These are phyloP conservation scores for Oemleria cerasiformis DNA, from an alignment of 306 rosid genomes.

Conservation along the genomic window DNA sequence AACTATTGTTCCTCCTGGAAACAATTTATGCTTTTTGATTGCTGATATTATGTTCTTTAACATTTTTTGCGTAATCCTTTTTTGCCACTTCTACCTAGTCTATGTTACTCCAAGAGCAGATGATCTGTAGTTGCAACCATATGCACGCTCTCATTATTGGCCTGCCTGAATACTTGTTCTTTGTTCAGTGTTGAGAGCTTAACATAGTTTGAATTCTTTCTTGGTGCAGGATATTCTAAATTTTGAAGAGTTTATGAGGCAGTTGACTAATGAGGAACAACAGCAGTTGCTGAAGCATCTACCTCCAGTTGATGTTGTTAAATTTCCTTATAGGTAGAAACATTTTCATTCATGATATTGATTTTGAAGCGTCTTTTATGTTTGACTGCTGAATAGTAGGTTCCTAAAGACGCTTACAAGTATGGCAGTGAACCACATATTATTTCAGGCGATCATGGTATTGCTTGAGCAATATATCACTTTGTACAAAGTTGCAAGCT, in stretches of 20 bases:
- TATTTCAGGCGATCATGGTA: constrained; percentile 7
- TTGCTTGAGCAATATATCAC: not conserved
- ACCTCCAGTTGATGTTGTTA: constrained; percentile 63
- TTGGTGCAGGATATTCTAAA: constrained; percentile 67
- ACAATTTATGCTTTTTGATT: too few species aligned
- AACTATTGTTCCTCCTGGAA: not conserved
- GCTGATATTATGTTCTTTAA: not conserved
- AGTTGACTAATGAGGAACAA: constrained; percentile 85
- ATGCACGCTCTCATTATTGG: not conserved
- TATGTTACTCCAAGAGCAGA: not conserved
- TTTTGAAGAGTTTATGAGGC: constrained; percentile 70
- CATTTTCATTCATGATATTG: constrained; percentile 17
- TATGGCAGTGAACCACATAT: constrained; percentile 11
- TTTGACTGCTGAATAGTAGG: constrained; percentile 11
- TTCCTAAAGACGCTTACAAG: not conserved
- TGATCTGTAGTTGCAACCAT: not conserved
- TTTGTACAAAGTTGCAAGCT: constrained; percentile 3
- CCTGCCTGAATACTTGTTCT: not conserved
- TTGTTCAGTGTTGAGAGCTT: constrained; percentile 22
- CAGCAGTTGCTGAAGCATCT: constrained; percentile 75
- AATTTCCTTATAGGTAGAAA: constrained; percentile 78
- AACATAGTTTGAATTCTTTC: constrained; percentile 28
- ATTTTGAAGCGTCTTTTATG: not conserved
- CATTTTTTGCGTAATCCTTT: not conserved
- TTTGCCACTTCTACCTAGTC: not conserved